Evolutionary conservation across 345 rosid genomes (phyloP), one percentile per base, ranked within the genome.

Genomic region (Lepidium aucheri): DNA sequence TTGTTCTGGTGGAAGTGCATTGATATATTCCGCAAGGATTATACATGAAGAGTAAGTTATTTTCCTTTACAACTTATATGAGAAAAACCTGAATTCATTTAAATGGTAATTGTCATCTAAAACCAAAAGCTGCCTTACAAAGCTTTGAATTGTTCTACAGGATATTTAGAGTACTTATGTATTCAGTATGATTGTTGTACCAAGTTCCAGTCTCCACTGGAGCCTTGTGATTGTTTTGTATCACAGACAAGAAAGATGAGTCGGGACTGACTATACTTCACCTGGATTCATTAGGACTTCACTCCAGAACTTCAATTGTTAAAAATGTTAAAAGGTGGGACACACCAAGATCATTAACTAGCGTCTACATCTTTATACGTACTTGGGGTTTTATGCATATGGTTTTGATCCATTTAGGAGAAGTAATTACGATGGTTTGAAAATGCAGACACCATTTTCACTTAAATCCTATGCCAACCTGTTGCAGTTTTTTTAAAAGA

Each of bases 191-290:
- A 38, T 60, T 63, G 44, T 28, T 59, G 32, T 51, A 35, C 66
- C 63, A 59, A 56, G 49, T 54, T 76, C 60, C 83, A 90, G 99
- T 69, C 81, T 76, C 71, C 99, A 94, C 41, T 94, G 99, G 99
- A 94, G 99, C 77, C 83, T 94, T 79, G 91, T 85, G 63, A 94
- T 90, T 55, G 85, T 94, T 20, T 53, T 88, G 93, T 66, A 79
- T 86, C 67, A 97, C 95, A 10, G 91, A 86, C 74, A 81, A 84
- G 77, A 83, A 85, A 69, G 89, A 84, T 73, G 86, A 83, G 64
- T 79, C 93, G 8, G 95, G 88, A 39, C 88, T 92, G 15, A 86
- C 83, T 36, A 73, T 94, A 39, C 96, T 90, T 65, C 99, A 94
- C 78, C 73, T 94, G 72, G 99, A 94, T 79, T 90, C 99, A 36